Evolutionary conservation across 495 filamentous ascomycete species (phyloP).

Genomic region (Penicillium canescens): DNA sequence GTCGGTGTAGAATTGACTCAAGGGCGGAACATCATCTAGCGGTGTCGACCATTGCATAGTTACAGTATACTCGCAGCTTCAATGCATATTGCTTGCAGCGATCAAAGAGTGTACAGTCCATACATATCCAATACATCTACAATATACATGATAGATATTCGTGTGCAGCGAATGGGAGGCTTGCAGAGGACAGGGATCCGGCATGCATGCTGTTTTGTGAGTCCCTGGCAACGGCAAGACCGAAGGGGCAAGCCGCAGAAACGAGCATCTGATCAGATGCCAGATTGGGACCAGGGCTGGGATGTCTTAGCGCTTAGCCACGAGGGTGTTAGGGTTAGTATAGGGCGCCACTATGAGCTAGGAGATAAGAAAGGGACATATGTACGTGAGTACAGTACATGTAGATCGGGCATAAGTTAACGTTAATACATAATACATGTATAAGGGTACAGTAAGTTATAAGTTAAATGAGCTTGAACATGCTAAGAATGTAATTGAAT

Average conservation of each 20-base stretch:
- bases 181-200: neutral
- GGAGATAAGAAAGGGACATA: no score
- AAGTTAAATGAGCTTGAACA: no score
- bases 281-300: conserved; percentile 7
- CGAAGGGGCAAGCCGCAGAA: conserved; percentile 23
- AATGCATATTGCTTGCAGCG: neutral
- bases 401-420: no score
- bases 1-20: neutral
- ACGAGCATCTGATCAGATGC: conserved; percentile 17
- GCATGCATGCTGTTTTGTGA: neutral
- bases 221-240: conserved; percentile 17
- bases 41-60: neutral
- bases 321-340: conserved; percentile 3
- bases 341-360: no score
- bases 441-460: no score
- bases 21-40: neutral
- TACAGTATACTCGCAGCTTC: neutral
- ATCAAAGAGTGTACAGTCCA: neutral
- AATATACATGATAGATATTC: neutral
- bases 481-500: no score
- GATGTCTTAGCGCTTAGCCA: neutral
- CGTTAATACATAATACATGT: no score
- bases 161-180: neutral
- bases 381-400: no score
- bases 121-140: neutral